A percentile compares a stretch with the other conserved stretches of the same genome.
Evolutionary conservation across 2,329 filamentous ascomycete genomes (phyloP).

Genomic region (Diaporthe aspalathi): DNA sequence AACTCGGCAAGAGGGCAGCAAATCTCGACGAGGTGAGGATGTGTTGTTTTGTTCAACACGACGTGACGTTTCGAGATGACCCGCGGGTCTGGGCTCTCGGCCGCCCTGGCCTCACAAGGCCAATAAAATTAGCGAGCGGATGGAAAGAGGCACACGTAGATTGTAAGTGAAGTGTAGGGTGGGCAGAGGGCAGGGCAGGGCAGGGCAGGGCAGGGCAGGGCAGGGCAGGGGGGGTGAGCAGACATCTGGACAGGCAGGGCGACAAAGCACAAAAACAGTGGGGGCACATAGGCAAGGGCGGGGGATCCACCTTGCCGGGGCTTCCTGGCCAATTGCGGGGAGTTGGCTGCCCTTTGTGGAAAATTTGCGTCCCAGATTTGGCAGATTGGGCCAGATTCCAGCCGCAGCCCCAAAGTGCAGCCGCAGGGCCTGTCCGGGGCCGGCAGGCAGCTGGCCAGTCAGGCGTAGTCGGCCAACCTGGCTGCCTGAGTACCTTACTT

Average conservation of each 20-base stretch:
- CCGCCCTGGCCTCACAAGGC: constrained; percentile 23
- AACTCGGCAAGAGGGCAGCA: constrained; percentile 1
- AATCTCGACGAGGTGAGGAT: constrained; percentile 25
- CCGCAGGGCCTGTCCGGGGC: background rate
- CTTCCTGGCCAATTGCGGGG: constrained; percentile 23
- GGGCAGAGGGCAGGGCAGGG: too few species aligned
- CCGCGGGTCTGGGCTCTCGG: constrained; percentile 34
- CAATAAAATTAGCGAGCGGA: constrained; percentile 15
- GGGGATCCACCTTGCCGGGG: constrained; percentile 7
- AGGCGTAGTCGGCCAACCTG: too few species aligned
- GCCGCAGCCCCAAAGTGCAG: constrained; percentile 22
- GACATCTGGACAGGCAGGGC: too few species aligned
- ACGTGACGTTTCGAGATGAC: constrained; percentile 35
- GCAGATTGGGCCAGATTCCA: constrained; percentile 30
- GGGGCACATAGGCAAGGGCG: background rate
- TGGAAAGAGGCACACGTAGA: background rate
- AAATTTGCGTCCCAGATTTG: constrained; percentile 28
- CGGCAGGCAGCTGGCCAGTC: background rate
- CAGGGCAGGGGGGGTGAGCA: background rate
- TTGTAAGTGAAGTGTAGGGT: too few species aligned
- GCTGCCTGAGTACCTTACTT: too few species aligned
- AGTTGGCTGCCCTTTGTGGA: constrained; percentile 22
- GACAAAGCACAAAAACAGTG: background rate
- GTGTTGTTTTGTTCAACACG: constrained; percentile 21
- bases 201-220: too few species aligned